Base-by-base conservation (phyloP, 306 rosid genomes). In the Hippophae gyantsensis region DNA sequence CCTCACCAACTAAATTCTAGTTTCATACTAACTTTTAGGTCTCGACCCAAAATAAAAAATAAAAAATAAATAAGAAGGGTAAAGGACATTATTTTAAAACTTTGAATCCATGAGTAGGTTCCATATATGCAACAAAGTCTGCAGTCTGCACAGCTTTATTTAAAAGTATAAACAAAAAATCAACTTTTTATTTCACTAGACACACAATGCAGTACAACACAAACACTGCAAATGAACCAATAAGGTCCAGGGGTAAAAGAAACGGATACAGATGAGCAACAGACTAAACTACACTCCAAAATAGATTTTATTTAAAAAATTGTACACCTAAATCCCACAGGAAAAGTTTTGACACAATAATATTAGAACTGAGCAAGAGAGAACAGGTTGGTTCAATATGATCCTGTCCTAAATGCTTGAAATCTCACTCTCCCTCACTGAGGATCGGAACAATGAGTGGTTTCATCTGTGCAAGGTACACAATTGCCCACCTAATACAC, bases 381-480 rank as follows among this genome's bases (percentile, higher is more conserved):
- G 47, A 45, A 60, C 50, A 18, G 25, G 42, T 62, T 52, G 9
- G 25, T 51, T 8, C 13, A 8, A 8, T 51, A 45, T 25, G 45
- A 64, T 25, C 61, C 26, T 27, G n/a, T 47, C 11, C 64, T 32
- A 60, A 12, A 3, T 49, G 14, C 6, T 6, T 3, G 14, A 3
- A 44, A 32, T 3, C 63, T 79, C 72, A 90, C 72, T 85, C 95
- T 5, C 83, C 87, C 54, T 90, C 96, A 44, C 51, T 90, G 68
- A 90, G 78, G 69, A 90, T 74, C 7, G 98, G 98, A 59, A 90
- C 96, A n/a, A 90, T 90, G 65, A 90, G 95, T 0, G 98, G 98
- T 53, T 90, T 90, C 98, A 87, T 87, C 76, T 90, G 98, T 42
- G 98, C 98, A 72, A 90, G 78, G 69, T 87, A 90, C 62, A 90